These are phyloP conservation scores for Spongospora subterranea DNA, from an alignment of 208 protist genomes.

Conservation along the genomic window DNA sequence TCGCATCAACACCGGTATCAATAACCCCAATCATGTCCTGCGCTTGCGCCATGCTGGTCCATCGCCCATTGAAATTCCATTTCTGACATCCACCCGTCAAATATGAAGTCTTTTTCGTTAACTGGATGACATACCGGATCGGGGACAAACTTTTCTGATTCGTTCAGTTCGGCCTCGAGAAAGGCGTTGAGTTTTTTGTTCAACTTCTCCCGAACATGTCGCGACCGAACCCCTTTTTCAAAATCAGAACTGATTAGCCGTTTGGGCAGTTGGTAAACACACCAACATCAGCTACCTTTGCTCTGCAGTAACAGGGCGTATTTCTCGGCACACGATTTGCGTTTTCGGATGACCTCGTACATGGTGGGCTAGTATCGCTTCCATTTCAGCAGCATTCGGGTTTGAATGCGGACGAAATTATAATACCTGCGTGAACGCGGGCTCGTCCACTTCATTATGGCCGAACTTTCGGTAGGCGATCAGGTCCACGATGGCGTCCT, in stretches of 20 bases:
- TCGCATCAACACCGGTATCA: background rate
- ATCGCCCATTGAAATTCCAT: constrained; percentile 9
- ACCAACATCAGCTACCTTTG: background rate
- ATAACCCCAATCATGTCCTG: background rate
- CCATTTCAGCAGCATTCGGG: background rate
- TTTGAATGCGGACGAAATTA: background rate
- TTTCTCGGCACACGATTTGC: background rate
- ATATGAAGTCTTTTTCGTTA: background rate
- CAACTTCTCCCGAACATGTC: background rate
- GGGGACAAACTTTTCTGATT: background rate
- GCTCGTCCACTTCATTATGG: constrained; percentile 97
- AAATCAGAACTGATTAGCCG: background rate
- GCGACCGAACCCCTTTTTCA: background rate
- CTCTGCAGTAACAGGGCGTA: background rate
- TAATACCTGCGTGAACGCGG: constrained; percentile 93
- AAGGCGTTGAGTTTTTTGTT: background rate
- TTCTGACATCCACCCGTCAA: background rate
- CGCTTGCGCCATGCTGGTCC: background rate
- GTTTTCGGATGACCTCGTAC: background rate
- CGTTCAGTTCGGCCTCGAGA: background rate
- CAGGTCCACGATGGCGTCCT: constrained; percentile 94
- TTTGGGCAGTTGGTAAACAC: background rate
- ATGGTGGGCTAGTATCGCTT: constrained; percentile 70
- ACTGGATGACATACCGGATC: background rate
- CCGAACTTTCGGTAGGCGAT: constrained; percentile 92